phyloP scores from a whole-genome alignment of 1,139 yeast species.

The Pichia sp. region DNA sequence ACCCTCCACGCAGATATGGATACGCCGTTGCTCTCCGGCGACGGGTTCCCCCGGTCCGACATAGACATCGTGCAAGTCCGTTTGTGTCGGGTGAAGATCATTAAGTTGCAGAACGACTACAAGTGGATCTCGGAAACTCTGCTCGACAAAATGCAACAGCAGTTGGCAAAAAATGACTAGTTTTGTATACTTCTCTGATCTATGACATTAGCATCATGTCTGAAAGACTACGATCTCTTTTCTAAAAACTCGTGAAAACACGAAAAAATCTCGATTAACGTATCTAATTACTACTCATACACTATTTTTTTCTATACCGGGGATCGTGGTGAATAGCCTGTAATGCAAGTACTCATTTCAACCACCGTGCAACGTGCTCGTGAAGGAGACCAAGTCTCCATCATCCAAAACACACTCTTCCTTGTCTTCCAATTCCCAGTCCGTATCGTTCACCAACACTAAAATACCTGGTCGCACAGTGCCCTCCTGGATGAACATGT shows the following conservation, averaged over 20 bases:
- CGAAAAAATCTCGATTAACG: too few relatives aligned
- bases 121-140: conserved; percentile 39
- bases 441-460: conserved; percentile 88
- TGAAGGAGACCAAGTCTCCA: conserved; percentile 79
- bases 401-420: conserved; percentile 70
- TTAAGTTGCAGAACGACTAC: conserved; percentile 67
- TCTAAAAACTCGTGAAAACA: too few relatives aligned
- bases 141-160: conserved; percentile 12
- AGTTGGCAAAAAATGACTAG: conserved; percentile 3
- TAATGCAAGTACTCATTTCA: conserved; percentile 26
- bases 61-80: conserved; percentile 69
- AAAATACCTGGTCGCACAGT: conserved; percentile 85
- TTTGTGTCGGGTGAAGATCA: conserved; percentile 57
- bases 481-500: conserved; percentile 78
- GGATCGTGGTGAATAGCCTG: not conserved
- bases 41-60: conserved; percentile 85
- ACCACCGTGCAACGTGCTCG: conserved; percentile 95
- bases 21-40: conserved; percentile 58
- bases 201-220: too few relatives aligned
- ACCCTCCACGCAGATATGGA: conserved; percentile 52
- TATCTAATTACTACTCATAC: too few relatives aligned
- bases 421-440: conserved; percentile 94
- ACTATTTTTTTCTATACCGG: too few relatives aligned
- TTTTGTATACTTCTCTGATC: not conserved
- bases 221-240: too few relatives aligned